phyloP scores from a whole-genome alignment of 148 eudicot species.

The Nepenthes mirabilis region DNA sequence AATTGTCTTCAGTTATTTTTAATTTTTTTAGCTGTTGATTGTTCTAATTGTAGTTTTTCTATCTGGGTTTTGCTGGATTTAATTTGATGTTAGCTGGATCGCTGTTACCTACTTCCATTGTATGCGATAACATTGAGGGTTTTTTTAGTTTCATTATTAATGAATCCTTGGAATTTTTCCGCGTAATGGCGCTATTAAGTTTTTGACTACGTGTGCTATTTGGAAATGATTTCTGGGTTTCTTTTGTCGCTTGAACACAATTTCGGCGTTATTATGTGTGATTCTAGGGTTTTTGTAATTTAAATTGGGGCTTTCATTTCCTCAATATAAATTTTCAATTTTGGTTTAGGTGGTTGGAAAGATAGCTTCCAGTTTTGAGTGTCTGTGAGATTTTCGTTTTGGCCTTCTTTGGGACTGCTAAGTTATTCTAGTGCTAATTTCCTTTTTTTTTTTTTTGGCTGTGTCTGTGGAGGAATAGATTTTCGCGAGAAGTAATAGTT shows the following conservation, averaged over 20 bases:
- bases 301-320: neutral
- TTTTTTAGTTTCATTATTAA: neutral
- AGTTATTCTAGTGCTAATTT: too few species aligned
- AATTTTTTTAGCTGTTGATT: conserved; percentile 9
- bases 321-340: too few species aligned
- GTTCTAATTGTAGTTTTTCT: neutral
- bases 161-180: neutral
- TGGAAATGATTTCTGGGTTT: conserved; percentile 1
- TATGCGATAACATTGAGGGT: neutral
- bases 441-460: too few species aligned
- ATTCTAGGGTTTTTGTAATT: neutral
- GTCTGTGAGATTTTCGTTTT: too few species aligned
- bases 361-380: too few species aligned
- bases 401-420: too few species aligned
- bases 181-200: conserved; percentile 1
- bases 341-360: too few species aligned
- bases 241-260: neutral
- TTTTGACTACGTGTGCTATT: neutral
- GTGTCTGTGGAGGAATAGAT: too few species aligned
- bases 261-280: neutral
- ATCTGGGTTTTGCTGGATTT: conserved; percentile 1
- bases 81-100: conserved; percentile 13
- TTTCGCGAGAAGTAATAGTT: too few species aligned
- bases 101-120: neutral
- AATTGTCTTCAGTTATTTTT: neutral